Percentiles rank a stretch among this genome's conserved stretches.
Evolutionary conservation across 192 early-diverging fungal genomes (phyloP).

Genomic region (Podochytrium sp.): DNA sequence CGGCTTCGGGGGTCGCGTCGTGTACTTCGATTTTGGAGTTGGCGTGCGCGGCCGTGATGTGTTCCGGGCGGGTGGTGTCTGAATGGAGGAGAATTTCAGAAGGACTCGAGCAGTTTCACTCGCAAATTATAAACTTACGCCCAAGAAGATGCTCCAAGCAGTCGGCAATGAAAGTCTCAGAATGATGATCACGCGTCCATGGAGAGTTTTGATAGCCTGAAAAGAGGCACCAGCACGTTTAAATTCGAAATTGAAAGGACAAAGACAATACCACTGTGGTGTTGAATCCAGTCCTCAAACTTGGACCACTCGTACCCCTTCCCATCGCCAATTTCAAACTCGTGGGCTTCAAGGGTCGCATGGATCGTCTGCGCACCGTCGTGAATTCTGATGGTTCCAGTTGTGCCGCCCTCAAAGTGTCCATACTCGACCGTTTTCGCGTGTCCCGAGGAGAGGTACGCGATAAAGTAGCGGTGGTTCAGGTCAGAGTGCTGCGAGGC

Average conservation of each 20-base stretch:
- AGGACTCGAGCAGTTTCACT: neutral
- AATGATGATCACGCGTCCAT: constrained; percentile 4
- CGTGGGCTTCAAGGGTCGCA: neutral
- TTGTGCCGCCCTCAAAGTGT: neutral
- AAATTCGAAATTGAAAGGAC: neutral
- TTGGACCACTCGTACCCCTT: constrained; percentile 19
- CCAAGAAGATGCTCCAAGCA: neutral
- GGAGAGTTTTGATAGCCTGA: constrained; percentile 4
- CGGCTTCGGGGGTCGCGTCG: neutral
- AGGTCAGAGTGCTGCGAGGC: constrained; percentile 15
- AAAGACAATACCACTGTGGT: neutral
- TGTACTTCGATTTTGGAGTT: neutral
- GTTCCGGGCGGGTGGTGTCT: constrained; percentile 12
- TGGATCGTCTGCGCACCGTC: constrained; percentile 13
- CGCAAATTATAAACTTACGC: neutral
- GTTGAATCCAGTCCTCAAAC: constrained; percentile 16
- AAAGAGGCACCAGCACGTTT: neutral
- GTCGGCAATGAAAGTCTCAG: neutral
- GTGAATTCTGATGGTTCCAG: neutral
- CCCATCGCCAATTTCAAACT: constrained; percentile 12
- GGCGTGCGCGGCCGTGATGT: neutral
- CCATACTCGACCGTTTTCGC: neutral
- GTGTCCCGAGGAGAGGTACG: neutral
- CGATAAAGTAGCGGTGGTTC: constrained; percentile 13
- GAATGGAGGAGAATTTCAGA: neutral